Base-by-base conservation (phyloP, 495 filamentous ascomycete species). In the Hypoxylon fuscum region DNA sequence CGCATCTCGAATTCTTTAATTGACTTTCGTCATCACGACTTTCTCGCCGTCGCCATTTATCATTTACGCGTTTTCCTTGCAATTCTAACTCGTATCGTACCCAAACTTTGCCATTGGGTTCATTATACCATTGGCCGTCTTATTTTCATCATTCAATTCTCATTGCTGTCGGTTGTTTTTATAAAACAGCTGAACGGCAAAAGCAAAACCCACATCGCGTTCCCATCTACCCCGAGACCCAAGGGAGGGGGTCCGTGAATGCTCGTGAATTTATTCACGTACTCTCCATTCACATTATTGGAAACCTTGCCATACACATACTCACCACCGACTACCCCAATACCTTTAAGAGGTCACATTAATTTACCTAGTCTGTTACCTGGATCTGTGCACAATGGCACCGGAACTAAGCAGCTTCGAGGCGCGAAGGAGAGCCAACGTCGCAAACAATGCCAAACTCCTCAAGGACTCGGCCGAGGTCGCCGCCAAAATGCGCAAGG, bases 331-430 rank as follows among this genome's bases (percentile, higher is more conserved):
- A 27, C 25, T 8, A 27, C 25, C 8, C 25, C 3, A 27, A 3
- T 27, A 27, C 25, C 25, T 27, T 27, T 4, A 8, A 3, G 25
- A 8, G 4, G 25, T 27, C 25, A 8, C 25, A 27, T n/a, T n/a
- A n/a, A n/a, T n/a, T n/a, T n/a, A n/a, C 3, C 25, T n/a, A 37
- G 14, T 15, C 15, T 40, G 7, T 14, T 27, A 20, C 42, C 42
- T 23, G 17, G 44, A 53, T 29, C 15, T 43, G 27, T 22, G 40
- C 14, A 48, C 66, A 55, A 73, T 63, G 72, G 55, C 72, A 25
- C 52, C 62, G 40, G 57, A 72, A 66, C 43, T 81, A 59, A 82
- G 78, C 60, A 76, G 77, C 38, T 83, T 82, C 67, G 80, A 83
- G 64, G 72, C 70, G 29, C 76, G 74, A 50, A 72, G 80, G 8